Evolutionary conservation across 176 grass and related monocot genomes (phyloP).

Genomic region (Lolium perenne): DNA sequence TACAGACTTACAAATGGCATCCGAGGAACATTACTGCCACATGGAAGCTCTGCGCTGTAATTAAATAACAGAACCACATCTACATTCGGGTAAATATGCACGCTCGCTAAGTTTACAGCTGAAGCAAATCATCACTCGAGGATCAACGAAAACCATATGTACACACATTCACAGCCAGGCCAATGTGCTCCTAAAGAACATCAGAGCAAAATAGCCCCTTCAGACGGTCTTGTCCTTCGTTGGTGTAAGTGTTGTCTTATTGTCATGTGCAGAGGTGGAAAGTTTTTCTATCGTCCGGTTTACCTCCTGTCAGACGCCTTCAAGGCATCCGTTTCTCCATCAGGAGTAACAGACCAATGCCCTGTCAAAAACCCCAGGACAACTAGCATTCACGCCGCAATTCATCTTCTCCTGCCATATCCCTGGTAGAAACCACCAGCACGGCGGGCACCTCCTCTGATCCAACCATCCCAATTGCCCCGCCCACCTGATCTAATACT

Average conservation of each 20-base stretch:
- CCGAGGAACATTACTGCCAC: not conserved
- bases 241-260: not conserved
- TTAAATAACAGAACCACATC: not conserved
- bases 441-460: conserved; percentile 48
- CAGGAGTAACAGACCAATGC: not conserved
- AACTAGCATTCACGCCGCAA: conserved; percentile 2
- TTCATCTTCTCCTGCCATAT: conserved; percentile 88
- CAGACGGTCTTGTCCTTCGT: not conserved
- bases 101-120: not conserved
- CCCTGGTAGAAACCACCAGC: conserved; percentile 85
- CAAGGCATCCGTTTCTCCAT: not conserved
- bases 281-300: not conserved
- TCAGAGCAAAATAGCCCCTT: conserved; percentile 4
- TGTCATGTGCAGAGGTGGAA: not conserved
- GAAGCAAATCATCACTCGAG: not conserved
- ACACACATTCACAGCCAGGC: conserved; percentile 28
- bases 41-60: not conserved
- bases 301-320: not conserved
- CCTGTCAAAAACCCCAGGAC: conserved; percentile 34
- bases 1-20: conserved; percentile 5
- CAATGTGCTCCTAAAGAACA: conserved; percentile 16
- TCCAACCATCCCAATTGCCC: conserved; percentile 71
- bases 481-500: conserved; percentile 61
- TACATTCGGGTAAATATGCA: conserved; percentile 19
- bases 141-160: conserved; percentile 16